Evolutionary conservation across 129 eudicot species (phyloP), one percentile per base, ranked within the genome.

Genomic region (Helichrysum umbraculigerum): DNA sequence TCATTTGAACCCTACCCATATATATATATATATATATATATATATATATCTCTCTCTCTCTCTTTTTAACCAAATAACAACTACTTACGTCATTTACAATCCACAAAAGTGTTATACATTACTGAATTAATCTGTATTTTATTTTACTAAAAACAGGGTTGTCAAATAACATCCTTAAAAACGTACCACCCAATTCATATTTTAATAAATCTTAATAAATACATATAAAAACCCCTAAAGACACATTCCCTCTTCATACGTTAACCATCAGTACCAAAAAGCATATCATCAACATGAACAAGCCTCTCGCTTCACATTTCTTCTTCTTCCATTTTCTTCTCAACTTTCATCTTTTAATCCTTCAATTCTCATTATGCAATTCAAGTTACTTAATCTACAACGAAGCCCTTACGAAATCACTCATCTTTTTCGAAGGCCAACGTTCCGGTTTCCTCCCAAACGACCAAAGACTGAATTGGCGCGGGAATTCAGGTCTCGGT

Each of bases 371-470:
- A 5, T 15, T 47, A 1, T 14, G 44, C 19, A 17, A 56, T 22
- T 78, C 82, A 0, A 78, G 81, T 34, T 85, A 87, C 82, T 90
- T 76, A 25, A 86, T 88, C 47, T 94, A 94, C 66, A 79, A 71
- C 37, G 96, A 94, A 12, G 98, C 98, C 29, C 81, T 94, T 39
- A 76, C 93, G 2, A 94, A 94, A 75, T 91, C 87, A 3, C 88
- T 94, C 35, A 19, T 91, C 28, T 94, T 91, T 68, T 94, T 91
- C 78, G 96, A 94, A 78, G 98, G 97, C 60, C 98, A 94, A 65
- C 86, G 97, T 19, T 94, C 98, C 2, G 98, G 98, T 17, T 81
- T 35, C 76, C 78, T 94, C 65, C 98, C 96, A 15, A 66, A 73
- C 17, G 96, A 94, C 80, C 98, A 94, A 65, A 30, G 97, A 44